phyloP scores from a whole-genome alignment of 2,329 filamentous ascomycete genomes.

The Fusarium transvaalense region DNA sequence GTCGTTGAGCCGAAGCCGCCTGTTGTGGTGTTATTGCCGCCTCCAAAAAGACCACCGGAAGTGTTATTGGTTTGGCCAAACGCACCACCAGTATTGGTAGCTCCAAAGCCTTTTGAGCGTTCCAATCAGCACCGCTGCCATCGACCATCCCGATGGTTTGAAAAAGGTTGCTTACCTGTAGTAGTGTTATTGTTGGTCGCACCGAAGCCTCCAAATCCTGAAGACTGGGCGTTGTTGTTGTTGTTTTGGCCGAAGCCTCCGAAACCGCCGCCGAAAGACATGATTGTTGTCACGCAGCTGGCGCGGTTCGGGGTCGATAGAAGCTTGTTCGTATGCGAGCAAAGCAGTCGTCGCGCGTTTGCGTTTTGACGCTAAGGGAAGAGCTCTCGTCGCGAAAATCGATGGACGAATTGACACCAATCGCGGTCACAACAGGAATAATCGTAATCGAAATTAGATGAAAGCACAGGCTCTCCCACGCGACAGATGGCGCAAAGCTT shows the following conservation, averaged over 20 bases:
- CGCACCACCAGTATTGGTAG: slow-evolving; percentile 51
- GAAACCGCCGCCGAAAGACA: slow-evolving; percentile 67
- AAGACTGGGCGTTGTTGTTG: slow-evolving; percentile 57
- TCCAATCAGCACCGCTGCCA: slow-evolving; percentile 46
- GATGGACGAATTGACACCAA: slow-evolving; percentile 29
- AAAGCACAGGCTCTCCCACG: neutral
- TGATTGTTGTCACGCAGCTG: slow-evolving; percentile 52
- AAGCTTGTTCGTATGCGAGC: slow-evolving; percentile 33
- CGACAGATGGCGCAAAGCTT: slow-evolving; percentile 27
- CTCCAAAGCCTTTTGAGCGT: slow-evolving; percentile 52
- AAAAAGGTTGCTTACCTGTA: slow-evolving; percentile 63
- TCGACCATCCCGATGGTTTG: slow-evolving; percentile 28
- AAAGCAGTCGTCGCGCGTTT: slow-evolving; percentile 39
- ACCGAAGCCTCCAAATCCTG: slow-evolving; percentile 70
- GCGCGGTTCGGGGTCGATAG: slow-evolving; percentile 38
- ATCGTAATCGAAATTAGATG: slow-evolving; percentile 10
- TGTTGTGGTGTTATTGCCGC: slow-evolving; percentile 47
- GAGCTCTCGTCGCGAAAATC: slow-evolving; percentile 36
- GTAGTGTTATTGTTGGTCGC: slow-evolving; percentile 55
- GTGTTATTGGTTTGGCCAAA: slow-evolving; percentile 58
- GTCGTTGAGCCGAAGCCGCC: slow-evolving; percentile 55
- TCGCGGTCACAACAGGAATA: slow-evolving; percentile 14
- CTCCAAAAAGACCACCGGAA: slow-evolving; percentile 62
- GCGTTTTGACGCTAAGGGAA: slow-evolving; percentile 34
- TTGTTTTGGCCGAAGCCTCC: slow-evolving; percentile 69